phyloP scores from a whole-genome alignment of 805 yeast species.

The Spathaspora girioi region DNA sequence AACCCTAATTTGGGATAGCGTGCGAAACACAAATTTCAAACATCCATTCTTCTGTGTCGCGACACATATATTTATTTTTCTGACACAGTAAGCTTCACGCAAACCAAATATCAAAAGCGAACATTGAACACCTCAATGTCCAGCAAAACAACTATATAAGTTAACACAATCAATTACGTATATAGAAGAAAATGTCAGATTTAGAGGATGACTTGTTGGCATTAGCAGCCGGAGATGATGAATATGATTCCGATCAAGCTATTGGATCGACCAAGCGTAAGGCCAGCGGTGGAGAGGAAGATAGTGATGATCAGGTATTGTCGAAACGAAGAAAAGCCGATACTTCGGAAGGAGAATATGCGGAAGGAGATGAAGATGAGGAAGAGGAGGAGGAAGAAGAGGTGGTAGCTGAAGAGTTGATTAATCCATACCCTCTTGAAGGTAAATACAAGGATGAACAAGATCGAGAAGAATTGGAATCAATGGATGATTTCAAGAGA shows the following conservation, averaged over 20 bases:
- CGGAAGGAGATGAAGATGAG: conserved; percentile 24
- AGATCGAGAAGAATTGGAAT: conserved; percentile 63
- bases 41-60: conserved; percentile 3
- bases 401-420: conserved; percentile 29
- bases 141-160: not conserved
- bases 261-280: not conserved
- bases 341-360: conserved; percentile 1
- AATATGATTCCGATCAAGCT: conserved; percentile 24
- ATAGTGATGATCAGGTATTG: conserved; percentile 8
- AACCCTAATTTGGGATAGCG: not conserved
- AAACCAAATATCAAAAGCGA: not conserved
- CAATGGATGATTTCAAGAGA: conserved; percentile 87
- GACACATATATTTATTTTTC: not conserved
- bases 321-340: conserved; percentile 9
- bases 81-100: not conserved
- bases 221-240: conserved; percentile 64
- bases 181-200: conserved; percentile 57
- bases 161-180: not conserved
- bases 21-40: not conserved
- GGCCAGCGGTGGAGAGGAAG: conserved; percentile 14
- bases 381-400: conserved; percentile 31
- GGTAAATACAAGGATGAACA: conserved; percentile 83
- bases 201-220: conserved; percentile 95
- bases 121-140: not conserved
- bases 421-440: conserved; percentile 88